Conservation (phyloP, 148 eudicot species). For the Chenopodium berlandieri region DNA sequence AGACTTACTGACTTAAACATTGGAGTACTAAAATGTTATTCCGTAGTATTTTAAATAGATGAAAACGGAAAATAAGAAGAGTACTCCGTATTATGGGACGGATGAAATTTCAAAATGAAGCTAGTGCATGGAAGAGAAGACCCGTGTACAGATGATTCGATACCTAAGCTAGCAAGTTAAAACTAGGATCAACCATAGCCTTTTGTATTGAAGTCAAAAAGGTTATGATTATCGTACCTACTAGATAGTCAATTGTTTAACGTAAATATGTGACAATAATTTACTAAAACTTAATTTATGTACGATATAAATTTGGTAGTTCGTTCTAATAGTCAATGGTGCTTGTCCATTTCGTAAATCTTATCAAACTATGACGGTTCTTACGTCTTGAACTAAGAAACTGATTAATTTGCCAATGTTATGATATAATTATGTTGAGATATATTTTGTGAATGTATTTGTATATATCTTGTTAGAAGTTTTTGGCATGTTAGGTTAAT, state of each 20-base stretch:
- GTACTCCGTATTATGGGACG: no score
- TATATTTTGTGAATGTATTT: no score
- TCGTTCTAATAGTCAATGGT: neutral
- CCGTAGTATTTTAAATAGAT: no score
- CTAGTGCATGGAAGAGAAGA: neutral
- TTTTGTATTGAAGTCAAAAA: neutral
- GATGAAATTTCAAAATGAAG: no score
- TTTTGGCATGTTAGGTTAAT: no score
- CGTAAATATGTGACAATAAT: neutral
- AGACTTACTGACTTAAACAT: no score
- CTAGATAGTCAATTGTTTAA: neutral
- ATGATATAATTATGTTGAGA: no score
- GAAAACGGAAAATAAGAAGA: no score
- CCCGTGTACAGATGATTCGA: neutral
- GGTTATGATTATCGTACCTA: neutral
- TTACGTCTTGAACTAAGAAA: neutral
- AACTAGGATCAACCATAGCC: neutral
- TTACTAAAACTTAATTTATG: neutral
- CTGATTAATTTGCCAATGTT: neutral
- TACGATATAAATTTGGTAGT: neutral
- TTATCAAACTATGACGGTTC: neutral
- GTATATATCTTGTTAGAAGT: no score
- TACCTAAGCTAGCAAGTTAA: neutral
- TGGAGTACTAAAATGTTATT: no score
- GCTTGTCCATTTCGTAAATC: neutral